Base-by-base conservation (phyloP, 495 filamentous ascomycete genomes). In the Xylaria nigripes region DNA sequence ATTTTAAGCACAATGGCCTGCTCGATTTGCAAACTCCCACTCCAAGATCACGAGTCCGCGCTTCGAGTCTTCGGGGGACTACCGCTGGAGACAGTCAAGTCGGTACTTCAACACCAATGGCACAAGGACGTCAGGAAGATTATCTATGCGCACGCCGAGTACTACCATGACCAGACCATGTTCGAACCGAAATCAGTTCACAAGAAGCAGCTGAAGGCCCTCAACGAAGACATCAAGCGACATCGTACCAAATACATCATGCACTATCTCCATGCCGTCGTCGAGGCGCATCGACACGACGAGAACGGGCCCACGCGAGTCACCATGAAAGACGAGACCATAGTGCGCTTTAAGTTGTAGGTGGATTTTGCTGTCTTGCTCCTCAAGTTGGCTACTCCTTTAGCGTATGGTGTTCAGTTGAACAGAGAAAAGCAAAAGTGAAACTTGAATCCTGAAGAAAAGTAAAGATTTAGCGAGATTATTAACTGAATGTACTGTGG, bases 31-130 rank as follows among this genome's bases (percentile, higher is more conserved):
- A 61, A 36, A 19, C 46, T 41, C 21, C 51, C 34, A 22, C 45
- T 55, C 3, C 53, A 47, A 18, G 50, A 57, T 10, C 63, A 61
- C 18, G 30, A 66, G 44, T 54, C 58, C 5, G 61, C 63, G 9
- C 41, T 61, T 19, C 19, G 45, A 22, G 56, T 59, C 9, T 58
- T 66, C 34, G 63, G 58, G 2, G 62, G 48, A 12, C 51, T 63
- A 1, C 63, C 63, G 15, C 42, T 66, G 13, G 60, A 61, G 27
- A 64, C 56, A 12, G 56, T 66, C 5, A 42, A 60, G 45, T 53
- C 58, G 9, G 53, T 66, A 23, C 55, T 66, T 27, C 45, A 49
- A 10, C 63, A 66, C 40, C 63, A 66, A 30, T 66, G 63, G 63
- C 56, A 60, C 24, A 66, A 66, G 38, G 63, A 66, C 19, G 54